These are phyloP conservation scores for Niveomyces coronatus DNA, from an alignment of 2,329 filamentous ascomycete genomes.

Conservation along the genomic window DNA sequence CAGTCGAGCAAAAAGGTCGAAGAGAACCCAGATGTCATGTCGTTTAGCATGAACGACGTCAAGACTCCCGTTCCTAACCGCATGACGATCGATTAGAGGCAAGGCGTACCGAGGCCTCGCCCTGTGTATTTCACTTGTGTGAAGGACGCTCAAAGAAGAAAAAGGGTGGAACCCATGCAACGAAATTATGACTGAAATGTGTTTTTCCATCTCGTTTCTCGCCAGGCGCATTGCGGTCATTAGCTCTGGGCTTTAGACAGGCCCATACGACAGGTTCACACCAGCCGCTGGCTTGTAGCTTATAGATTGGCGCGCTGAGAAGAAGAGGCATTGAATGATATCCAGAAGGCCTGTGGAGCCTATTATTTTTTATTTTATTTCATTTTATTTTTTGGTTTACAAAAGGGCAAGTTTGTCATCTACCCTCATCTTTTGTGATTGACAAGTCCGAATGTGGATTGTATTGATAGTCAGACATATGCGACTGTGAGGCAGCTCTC, in stretches of 20 bases:
- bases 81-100: slow-evolving; percentile 50
- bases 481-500: too few relatives aligned
- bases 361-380: slow-evolving; percentile 2
- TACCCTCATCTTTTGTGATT: too few relatives aligned
- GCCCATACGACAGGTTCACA: too few relatives aligned
- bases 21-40: slow-evolving; percentile 46
- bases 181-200: too few relatives aligned
- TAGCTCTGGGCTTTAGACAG: too few relatives aligned
- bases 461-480: too few relatives aligned
- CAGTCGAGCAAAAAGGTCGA: slow-evolving; percentile 37
- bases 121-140: not conserved
- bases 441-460: too few relatives aligned
- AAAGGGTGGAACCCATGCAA: too few relatives aligned
- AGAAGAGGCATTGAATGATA: slow-evolving; percentile 12
- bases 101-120: not conserved
- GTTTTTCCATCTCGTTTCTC: too few relatives aligned
- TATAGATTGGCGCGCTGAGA: not conserved
- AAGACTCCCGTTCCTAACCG: slow-evolving; percentile 44
- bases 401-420: slow-evolving; percentile 2
- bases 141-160: not conserved
- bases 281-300: too few relatives aligned
- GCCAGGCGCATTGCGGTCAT: too few relatives aligned
- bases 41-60: slow-evolving; percentile 46
- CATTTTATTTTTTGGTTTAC: slow-evolving; percentile 11
- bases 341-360: slow-evolving; percentile 8